phyloP scores from a whole-genome alignment of 805 yeast species.

The Debaryomyces tyrocola region DNA sequence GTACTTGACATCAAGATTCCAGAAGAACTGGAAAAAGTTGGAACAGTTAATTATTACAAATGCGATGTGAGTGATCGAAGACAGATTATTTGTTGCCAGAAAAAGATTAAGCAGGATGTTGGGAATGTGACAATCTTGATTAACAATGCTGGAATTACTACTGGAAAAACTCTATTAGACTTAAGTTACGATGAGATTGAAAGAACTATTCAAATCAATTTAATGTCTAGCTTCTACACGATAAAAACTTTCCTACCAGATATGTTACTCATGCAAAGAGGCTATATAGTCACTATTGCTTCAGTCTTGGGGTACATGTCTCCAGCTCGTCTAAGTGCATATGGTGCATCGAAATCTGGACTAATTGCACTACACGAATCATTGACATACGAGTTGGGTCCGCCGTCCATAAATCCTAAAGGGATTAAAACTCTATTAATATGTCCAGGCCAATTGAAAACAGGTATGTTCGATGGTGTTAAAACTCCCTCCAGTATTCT shows the following conservation, averaged over 20 bases:
- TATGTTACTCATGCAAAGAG: slow-evolving; percentile 62
- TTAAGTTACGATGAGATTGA: slow-evolving; percentile 60
- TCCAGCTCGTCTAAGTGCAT: slow-evolving; percentile 78
- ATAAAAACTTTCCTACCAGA: slow-evolving; percentile 70
- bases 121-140: slow-evolving; percentile 69
- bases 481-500: slow-evolving; percentile 68
- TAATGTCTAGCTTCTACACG: slow-evolving; percentile 68
- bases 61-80: slow-evolving; percentile 69
- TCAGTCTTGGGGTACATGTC: slow-evolving; percentile 83
- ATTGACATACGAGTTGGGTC: slow-evolving; percentile 65
- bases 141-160: slow-evolving; percentile 82
- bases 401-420: slow-evolving; percentile 41
- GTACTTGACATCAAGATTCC: slow-evolving; percentile 64
- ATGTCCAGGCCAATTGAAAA: slow-evolving; percentile 85
- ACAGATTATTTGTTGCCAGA: slow-evolving; percentile 43
- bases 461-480: slow-evolving; percentile 72
- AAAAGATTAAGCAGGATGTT: slow-evolving; percentile 41
- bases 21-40: slow-evolving; percentile 23
- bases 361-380: slow-evolving; percentile 83
- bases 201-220: slow-evolving; percentile 62
- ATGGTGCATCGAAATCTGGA: slow-evolving; percentile 91
- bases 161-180: slow-evolving; percentile 57
- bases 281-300: slow-evolving; percentile 78
- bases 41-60: slow-evolving; percentile 51
- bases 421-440: slow-evolving; percentile 74